Percentiles rank a stretch among this genome's conserved stretches.
These are phyloP conservation scores for Chaetomiaceae sp. DNA, from an alignment of 2,329 filamentous ascomycete genomes.

Conservation along the genomic window DNA sequence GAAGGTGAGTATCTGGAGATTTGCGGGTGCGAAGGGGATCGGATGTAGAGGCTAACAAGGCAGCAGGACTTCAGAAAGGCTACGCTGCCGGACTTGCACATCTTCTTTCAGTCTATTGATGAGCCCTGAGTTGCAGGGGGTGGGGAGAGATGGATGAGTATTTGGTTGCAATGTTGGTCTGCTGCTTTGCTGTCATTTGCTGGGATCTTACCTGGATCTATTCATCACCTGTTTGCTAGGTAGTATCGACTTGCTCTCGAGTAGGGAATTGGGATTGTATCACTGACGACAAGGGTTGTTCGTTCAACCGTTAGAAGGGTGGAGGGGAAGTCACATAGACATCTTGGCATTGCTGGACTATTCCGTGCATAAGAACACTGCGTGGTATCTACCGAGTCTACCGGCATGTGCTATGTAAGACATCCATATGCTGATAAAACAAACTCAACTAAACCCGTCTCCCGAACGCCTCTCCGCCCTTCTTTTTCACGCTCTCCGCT, in stretches of 20 bases:
- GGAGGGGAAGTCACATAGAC: not conserved
- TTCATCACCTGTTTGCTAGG: too few relatives aligned
- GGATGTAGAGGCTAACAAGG: not conserved
- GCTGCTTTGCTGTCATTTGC: not conserved
- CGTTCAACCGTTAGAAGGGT: too few relatives aligned
- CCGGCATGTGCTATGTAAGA: not conserved
- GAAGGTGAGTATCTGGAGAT: slow-evolving; percentile 12
- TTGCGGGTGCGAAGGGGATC: not conserved
- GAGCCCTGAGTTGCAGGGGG: slow-evolving; percentile 14
- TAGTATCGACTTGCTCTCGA: too few relatives aligned
- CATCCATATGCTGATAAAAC: not conserved
- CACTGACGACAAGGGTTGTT: too few relatives aligned
- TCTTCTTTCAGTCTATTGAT: slow-evolving; percentile 19
- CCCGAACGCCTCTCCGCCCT: slow-evolving; percentile 7
- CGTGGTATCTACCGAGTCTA: not conserved
- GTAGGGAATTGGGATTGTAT: too few relatives aligned
- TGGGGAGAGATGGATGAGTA: not conserved
- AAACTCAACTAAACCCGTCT: too few relatives aligned
- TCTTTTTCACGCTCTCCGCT: slow-evolving; percentile 1
- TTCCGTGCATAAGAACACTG: not conserved
- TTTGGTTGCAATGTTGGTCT: not conserved
- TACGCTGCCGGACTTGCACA: slow-evolving; percentile 17
- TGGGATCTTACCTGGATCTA: not conserved
- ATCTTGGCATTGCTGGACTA: not conserved
- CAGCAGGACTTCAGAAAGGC: slow-evolving; percentile 17